Base-by-base conservation (phyloP, 495 filamentous ascomycete genomes). In the Hapsidospora chrysogenum region DNA sequence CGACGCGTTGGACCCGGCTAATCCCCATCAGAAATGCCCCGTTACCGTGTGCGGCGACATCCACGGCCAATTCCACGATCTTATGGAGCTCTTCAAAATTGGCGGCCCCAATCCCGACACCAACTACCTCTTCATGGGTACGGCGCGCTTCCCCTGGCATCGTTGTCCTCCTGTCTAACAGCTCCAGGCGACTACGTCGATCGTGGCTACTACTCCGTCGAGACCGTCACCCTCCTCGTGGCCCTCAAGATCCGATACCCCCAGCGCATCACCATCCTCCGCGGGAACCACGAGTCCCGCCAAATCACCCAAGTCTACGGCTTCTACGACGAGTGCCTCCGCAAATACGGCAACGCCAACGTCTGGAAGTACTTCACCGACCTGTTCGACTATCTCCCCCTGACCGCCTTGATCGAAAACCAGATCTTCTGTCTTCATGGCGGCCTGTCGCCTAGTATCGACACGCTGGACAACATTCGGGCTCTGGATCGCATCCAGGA, bases 341-440 rank as follows among this genome's bases (percentile, higher is more conserved):
- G 86, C 49, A 95, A 95, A 66, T 95, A 95, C 50, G 86, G 86
- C 59, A 95, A 93, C 53, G 89, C 89, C 42, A 96, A 95, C 52
- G 89, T 97, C 44, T 97, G 89, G 89, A 95, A 94, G 70, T 95
- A 81, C 64, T 97, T 96, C 59, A 96, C 89, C 47, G 89, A 97
- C 54, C 76, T 97, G 22, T 96, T 97, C 66, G 89, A 97, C 63
- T 97, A 86, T 61, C 84, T 97, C 27, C 89, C 89, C 43, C 77
- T 97, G 52, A 97, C 89, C 42, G 89, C 89, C 40, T 73, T 97
- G 42, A 97, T 97, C 63, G 87, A 97, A 62, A 95, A 94, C 62
- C 89, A 97, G 67, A 97, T 97, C 57, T 97, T 97, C 74, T 97
- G 89, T 63, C 75, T 97, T 35, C 89, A 97, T 61, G 89, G 89